A percentile compares a stretch with the other conserved stretches of the same genome.
These are phyloP conservation scores for Drechslerella dactyloides DNA, from an alignment of 2,329 filamentous ascomycete genomes.

Conservation along the genomic window DNA sequence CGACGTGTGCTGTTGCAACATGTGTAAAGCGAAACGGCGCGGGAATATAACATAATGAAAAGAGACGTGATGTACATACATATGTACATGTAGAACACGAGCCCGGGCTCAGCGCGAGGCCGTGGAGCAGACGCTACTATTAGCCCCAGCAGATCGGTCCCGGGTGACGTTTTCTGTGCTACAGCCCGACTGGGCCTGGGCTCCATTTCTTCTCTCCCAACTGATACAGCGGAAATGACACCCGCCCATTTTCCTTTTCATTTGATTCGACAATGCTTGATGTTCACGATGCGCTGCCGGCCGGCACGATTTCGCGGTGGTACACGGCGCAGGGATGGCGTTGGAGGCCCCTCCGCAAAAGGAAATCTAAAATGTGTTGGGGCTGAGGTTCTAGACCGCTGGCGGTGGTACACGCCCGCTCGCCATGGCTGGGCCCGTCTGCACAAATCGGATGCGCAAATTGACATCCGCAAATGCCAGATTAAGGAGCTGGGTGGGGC, in stretches of 20 bases:
- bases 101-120: background rate
- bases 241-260: background rate
- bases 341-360: slow-evolving; percentile 5
- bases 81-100: background rate
- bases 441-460: slow-evolving; percentile 4
- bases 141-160: background rate
- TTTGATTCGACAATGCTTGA: no score
- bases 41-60: background rate
- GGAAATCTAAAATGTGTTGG: slow-evolving; percentile 34
- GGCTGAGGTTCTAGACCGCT: slow-evolving; percentile 48
- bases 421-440: background rate
- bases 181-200: background rate
- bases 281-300: slow-evolving; percentile 7
- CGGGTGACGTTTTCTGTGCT: background rate
- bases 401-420: background rate
- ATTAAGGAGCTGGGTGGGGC: background rate
- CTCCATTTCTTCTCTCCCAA: background rate
- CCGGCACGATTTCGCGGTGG: slow-evolving; percentile 32
- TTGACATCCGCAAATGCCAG: slow-evolving; percentile 4
- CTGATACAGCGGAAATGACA: background rate
- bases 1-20: slow-evolving; percentile 5
- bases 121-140: background rate
- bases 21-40: slow-evolving; percentile 3
- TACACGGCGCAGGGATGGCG: slow-evolving; percentile 39
- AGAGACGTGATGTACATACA: no score